A percentile compares a stretch with the other conserved stretches of the same genome.
Conservation (phyloP, 2,329 filamentous ascomycete genomes). For the Curvularia sp. region DNA sequence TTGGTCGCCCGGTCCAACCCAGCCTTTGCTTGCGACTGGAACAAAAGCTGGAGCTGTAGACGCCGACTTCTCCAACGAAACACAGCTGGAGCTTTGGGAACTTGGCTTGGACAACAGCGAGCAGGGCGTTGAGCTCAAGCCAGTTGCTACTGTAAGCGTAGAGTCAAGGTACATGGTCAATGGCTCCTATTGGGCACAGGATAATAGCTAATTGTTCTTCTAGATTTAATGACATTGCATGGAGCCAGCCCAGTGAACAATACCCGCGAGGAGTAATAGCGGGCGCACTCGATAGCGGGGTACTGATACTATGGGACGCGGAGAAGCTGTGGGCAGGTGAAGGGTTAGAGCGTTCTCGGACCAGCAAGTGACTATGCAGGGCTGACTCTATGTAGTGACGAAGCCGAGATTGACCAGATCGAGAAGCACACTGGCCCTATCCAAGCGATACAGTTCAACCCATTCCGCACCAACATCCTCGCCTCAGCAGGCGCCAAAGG, state of each 20-base stretch:
- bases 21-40: slow-evolving; percentile 87
- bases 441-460: slow-evolving; percentile 97
- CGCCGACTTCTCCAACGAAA: slow-evolving; percentile 97
- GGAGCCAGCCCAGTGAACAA: slow-evolving; percentile 82
- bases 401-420: slow-evolving; percentile 84
- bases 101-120: slow-evolving; percentile 79
- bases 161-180: slow-evolving; percentile 77
- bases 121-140: slow-evolving; percentile 82
- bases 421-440: slow-evolving; percentile 91
- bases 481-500: slow-evolving; percentile 94
- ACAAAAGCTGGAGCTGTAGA: slow-evolving; percentile 95
- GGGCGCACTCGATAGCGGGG: slow-evolving; percentile 92
- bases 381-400: slow-evolving; percentile 62
- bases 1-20: slow-evolving; percentile 84
- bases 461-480: slow-evolving; percentile 85
- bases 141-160: slow-evolving; percentile 80
- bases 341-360: slow-evolving; percentile 52
- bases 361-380: slow-evolving; percentile 55
- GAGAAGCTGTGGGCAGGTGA: slow-evolving; percentile 66
- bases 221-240: slow-evolving; percentile 97
- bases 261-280: slow-evolving; percentile 89
- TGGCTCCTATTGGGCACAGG: not conserved
- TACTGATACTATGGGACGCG: slow-evolving; percentile 92
- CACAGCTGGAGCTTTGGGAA: slow-evolving; percentile 96
- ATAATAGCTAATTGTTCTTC: slow-evolving; percentile 31